phyloP scores from a whole-genome alignment of 2,329 filamentous ascomycete species.

The Hyphodiscus sp. region DNA sequence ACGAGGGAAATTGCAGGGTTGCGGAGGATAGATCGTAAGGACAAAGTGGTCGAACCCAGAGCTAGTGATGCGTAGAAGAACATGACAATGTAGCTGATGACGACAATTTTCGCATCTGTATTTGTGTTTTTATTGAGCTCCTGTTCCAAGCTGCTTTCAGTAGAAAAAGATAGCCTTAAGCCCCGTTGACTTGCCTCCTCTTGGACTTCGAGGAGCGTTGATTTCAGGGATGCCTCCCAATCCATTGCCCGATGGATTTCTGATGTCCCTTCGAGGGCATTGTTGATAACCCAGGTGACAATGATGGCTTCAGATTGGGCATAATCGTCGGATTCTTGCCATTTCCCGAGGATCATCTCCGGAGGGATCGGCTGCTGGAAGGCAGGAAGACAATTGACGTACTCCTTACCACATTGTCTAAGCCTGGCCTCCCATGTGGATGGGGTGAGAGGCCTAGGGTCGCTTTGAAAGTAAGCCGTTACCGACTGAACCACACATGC shows the following conservation, averaged over 20 bases:
- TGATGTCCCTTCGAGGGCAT: constrained; percentile 66
- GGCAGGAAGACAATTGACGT: constrained; percentile 77
- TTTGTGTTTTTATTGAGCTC: constrained; percentile 98
- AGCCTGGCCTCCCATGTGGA: constrained; percentile 67
- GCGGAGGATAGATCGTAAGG: constrained; percentile 66
- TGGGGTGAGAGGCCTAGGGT: constrained; percentile 54
- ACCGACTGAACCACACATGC: constrained; percentile 91
- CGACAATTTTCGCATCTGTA: constrained; percentile 93
- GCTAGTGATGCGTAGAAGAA: constrained; percentile 94
- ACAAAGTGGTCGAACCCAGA: constrained; percentile 79
- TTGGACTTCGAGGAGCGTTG: constrained; percentile 70
- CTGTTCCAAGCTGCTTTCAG: constrained; percentile 89
- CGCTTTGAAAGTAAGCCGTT: constrained; percentile 77
- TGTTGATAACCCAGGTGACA: constrained; percentile 91
- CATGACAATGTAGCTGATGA: constrained; percentile 98
- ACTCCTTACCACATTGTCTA: constrained; percentile 66
- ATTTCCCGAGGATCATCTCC: constrained; percentile 80
- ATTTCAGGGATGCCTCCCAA: constrained; percentile 77
- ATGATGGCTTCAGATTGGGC: constrained; percentile 74
- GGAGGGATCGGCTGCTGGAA: constrained; percentile 87
- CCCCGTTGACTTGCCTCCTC: constrained; percentile 71
- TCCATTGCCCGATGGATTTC: constrained; percentile 72
- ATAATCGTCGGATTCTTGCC: constrained; percentile 56
- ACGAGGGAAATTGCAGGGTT: constrained; percentile 83
- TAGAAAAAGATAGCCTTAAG: constrained; percentile 85